phyloP scores from a whole-genome alignment of 164 flowering plant genomes.

The Vitis labrusca region DNA sequence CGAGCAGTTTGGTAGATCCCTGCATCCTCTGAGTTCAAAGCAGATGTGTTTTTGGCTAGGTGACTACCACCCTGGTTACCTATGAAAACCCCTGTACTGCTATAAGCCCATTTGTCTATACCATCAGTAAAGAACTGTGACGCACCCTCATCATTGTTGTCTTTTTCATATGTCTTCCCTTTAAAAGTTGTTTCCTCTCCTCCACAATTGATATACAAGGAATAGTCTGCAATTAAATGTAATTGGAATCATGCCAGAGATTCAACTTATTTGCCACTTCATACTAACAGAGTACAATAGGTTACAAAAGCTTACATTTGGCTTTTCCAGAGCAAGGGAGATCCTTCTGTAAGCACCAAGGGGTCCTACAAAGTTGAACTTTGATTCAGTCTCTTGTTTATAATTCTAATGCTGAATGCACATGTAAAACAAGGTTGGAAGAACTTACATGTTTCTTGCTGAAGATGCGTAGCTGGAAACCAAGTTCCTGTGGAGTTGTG shows the following conservation, averaged over 20 bases:
- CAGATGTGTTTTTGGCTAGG: conserved; percentile 23
- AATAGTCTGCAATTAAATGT: conserved; percentile 40
- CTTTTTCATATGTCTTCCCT: conserved; percentile 7
- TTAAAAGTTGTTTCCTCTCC: conserved; percentile 31
- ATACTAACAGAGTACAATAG: not conserved
- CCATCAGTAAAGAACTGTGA: conserved; percentile 29
- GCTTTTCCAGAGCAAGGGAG: conserved; percentile 52
- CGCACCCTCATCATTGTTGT: conserved; percentile 52
- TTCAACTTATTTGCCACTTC: not conserved
- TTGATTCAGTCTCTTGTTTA: not conserved
- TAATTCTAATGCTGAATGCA: not conserved
- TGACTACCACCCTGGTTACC: conserved; percentile 18
- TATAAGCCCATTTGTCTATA: conserved; percentile 54
- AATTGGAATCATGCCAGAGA: not conserved
- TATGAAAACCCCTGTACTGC: conserved; percentile 55
- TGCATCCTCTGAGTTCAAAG: conserved; percentile 19
- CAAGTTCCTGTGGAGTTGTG: conserved; percentile 43
- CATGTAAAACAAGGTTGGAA: no score
- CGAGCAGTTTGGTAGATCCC: conserved; percentile 61
- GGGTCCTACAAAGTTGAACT: conserved; percentile 21
- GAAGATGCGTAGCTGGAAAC: conserved; percentile 41
- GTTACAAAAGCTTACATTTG: conserved; percentile 35
- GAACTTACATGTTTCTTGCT: conserved; percentile 41
- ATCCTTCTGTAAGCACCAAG: conserved; percentile 66
- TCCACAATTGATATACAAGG: conserved; percentile 78